Percentiles rank a stretch among this genome's conserved stretches.
phyloP scores from a whole-genome alignment of 2,329 filamentous ascomycete species.

The Xylariaceae sp. region DNA sequence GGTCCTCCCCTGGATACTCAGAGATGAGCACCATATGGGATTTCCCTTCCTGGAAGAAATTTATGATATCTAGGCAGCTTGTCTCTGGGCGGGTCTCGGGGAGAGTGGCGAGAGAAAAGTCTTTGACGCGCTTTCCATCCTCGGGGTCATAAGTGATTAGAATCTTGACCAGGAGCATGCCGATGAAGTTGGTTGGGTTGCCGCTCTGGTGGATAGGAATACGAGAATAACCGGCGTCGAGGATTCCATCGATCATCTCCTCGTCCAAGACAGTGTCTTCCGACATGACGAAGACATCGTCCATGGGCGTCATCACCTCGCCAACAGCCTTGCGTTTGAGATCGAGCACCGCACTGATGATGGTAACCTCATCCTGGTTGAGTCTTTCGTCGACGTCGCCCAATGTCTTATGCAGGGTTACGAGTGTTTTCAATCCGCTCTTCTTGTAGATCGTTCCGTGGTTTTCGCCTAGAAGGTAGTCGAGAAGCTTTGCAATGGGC shows the following conservation, averaged over 20 bases:
- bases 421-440: slow-evolving; percentile 90
- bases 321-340: slow-evolving; percentile 94
- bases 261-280: slow-evolving; percentile 91
- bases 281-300: slow-evolving; percentile 95
- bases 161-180: slow-evolving; percentile 98
- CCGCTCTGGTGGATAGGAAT: slow-evolving; percentile 90
- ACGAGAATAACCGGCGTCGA: slow-evolving; percentile 89
- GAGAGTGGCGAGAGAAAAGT: slow-evolving; percentile 88
- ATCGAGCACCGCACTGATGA: slow-evolving; percentile 94
- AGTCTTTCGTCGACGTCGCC: slow-evolving; percentile 82
- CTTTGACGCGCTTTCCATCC: slow-evolving; percentile 77
- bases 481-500: slow-evolving; percentile 92
- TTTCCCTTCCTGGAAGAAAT: slow-evolving; percentile 99
- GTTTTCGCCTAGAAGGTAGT: slow-evolving; percentile 87
- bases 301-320: slow-evolving; percentile 97
- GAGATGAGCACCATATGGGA: slow-evolving; percentile 98
- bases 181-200: slow-evolving; percentile 82
- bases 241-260: slow-evolving; percentile 86
- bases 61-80: slow-evolving; percentile 96
- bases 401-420: slow-evolving; percentile 88
- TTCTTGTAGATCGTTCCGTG: slow-evolving; percentile 98
- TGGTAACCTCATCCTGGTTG: slow-evolving; percentile 96
- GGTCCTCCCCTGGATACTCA: slow-evolving; percentile 80
- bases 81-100: slow-evolving; percentile 94
- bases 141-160: slow-evolving; percentile 98